A percentile compares a stretch with the other conserved stretches of the same genome.
Conservation (phyloP, 192 early-diverging fungal species). For the Borealophlyctis nickersoniae region DNA sequence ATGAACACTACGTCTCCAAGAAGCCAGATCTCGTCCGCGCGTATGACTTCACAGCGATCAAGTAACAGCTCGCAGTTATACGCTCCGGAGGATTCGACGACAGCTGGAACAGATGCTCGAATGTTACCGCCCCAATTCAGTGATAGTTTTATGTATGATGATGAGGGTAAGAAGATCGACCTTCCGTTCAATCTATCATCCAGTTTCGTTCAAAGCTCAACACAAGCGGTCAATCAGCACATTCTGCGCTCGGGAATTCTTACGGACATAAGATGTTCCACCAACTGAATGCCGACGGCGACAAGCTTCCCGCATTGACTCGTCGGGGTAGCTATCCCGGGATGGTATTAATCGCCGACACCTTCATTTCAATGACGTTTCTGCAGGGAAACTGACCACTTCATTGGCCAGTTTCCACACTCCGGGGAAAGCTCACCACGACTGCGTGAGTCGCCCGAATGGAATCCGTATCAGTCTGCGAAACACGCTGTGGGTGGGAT, state of each 20-base stretch:
- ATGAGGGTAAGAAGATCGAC: no score
- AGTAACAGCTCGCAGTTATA: neutral
- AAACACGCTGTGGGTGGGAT: neutral
- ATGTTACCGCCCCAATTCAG: no score
- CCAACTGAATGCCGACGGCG: no score
- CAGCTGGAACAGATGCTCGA: neutral
- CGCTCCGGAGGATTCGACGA: neutral
- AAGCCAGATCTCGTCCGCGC: neutral
- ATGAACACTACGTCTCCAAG: neutral
- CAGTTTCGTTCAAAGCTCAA: no score
- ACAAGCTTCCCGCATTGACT: neutral
- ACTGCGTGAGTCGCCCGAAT: neutral
- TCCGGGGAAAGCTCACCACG: neutral
- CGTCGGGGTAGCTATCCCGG: no score
- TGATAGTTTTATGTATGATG: no score
- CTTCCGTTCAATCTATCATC: no score
- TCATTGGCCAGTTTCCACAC: neutral
- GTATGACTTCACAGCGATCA: neutral
- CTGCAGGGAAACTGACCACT: neutral
- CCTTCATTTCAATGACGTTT: neutral
- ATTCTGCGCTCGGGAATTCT: no score
- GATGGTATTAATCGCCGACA: no score
- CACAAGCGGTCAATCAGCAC: no score
- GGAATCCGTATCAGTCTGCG: neutral
- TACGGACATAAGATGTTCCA: no score